Conservation (phyloP, 371 early-diverging fungal species). For the Funneliformis caledonium region DNA sequence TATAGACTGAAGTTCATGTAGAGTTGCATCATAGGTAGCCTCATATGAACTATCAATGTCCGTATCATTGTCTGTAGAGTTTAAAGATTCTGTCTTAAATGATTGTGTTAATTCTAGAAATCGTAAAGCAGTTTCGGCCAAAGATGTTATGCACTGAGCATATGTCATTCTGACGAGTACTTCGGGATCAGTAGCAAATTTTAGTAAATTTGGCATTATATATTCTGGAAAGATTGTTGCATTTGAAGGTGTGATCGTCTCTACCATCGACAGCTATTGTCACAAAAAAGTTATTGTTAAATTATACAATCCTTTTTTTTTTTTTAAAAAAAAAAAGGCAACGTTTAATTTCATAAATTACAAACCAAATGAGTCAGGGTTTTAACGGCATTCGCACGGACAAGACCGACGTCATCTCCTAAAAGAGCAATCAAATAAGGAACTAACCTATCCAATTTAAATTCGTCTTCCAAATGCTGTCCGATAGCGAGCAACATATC, state of each 20-base stretch:
- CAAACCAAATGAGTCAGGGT: constrained; percentile 77
- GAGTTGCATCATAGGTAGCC: constrained; percentile 74
- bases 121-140: constrained; percentile 78
- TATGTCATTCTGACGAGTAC: constrained; percentile 81
- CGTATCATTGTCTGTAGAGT: not conserved
- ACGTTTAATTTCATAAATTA: not conserved
- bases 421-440: constrained; percentile 82
- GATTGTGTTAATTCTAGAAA: constrained; percentile 76
- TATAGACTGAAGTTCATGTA: constrained; percentile 72
- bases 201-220: constrained; percentile 75
- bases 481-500: constrained; percentile 77
- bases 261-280: constrained; percentile 71
- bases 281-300: not conserved
- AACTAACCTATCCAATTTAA: constrained; percentile 79
- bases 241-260: constrained; percentile 80
- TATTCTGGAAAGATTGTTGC: constrained; percentile 89
- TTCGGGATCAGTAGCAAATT: constrained; percentile 73
- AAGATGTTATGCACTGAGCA: constrained; percentile 78
- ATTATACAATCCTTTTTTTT: not conserved
- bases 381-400: constrained; percentile 76
- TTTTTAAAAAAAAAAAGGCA: not conserved
- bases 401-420: constrained; percentile 69
- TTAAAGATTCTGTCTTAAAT: not conserved
- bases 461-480: constrained; percentile 71
- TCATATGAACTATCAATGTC: constrained; percentile 37